phyloP scores from a whole-genome alignment of 352 stramenopile species.

The Blastocystis sp. region DNA sequence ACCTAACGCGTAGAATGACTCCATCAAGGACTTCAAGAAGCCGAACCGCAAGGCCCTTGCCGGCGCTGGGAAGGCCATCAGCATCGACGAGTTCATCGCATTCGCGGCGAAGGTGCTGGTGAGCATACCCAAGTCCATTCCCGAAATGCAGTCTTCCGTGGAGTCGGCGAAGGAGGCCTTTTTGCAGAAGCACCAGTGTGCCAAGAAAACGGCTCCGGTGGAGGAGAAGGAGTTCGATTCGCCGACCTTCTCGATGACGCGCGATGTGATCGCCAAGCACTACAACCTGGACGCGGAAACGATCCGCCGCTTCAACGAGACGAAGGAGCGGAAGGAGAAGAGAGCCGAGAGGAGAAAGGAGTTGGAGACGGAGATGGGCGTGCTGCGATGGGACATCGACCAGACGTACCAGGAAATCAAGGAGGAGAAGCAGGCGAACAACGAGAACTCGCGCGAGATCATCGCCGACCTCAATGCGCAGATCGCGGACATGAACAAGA shows the following conservation, averaged over 20 bases:
- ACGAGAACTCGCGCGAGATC: not conserved
- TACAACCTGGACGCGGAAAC: not conserved
- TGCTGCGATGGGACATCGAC: not conserved
- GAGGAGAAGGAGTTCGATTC: not conserved
- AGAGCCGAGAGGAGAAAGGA: not conserved
- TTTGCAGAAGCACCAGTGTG: not conserved
- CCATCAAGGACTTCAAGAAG: not conserved
- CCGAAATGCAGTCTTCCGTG: not conserved
- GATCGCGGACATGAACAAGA: not conserved
- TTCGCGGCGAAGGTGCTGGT: not conserved
- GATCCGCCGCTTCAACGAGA: not conserved
- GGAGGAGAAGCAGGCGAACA: not conserved
- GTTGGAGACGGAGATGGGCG: not conserved
- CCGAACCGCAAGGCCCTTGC: not conserved
- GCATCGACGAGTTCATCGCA: conserved; percentile 25
- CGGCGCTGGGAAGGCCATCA: not conserved
- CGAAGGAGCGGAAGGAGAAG: not conserved
- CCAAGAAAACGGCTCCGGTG: not conserved
- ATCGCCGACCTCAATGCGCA: not conserved
- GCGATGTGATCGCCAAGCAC: not conserved
- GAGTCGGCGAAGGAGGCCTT: not conserved
- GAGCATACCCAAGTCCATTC: not conserved
- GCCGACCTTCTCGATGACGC: not conserved
- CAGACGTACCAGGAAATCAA: conserved; percentile 10
- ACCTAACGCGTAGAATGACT: not conserved